Conservation (phyloP, 1,284 basidiomycete genomes). For the Termitomyces sp. region DNA sequence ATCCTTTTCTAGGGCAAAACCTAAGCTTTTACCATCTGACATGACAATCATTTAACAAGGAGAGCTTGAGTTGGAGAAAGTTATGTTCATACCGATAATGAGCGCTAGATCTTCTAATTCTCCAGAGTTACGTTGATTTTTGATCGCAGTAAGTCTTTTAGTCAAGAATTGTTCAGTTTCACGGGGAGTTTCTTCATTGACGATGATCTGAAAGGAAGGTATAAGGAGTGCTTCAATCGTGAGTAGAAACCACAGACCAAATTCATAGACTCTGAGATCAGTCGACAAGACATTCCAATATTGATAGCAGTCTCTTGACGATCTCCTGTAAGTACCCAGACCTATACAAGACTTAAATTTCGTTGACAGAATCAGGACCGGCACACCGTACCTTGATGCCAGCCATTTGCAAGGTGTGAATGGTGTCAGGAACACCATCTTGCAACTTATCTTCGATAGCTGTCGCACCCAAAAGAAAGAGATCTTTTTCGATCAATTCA, state of each 20-base stretch:
- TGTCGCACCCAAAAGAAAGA: slow-evolving; percentile 91
- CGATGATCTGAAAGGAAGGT: slow-evolving; percentile 61
- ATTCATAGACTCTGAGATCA: slow-evolving; percentile 99
- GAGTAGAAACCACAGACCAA: slow-evolving; percentile 50
- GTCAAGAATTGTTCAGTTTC: slow-evolving; percentile 85
- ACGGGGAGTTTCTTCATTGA: slow-evolving; percentile 85
- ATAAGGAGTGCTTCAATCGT: background rate
- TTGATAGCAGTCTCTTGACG: slow-evolving; percentile 99
- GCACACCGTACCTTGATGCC: slow-evolving; percentile 77
- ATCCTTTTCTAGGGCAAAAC: slow-evolving; percentile 91
- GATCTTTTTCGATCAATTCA: slow-evolving; percentile 92
- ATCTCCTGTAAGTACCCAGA: slow-evolving; percentile 98
- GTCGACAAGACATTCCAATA: slow-evolving; percentile 93
- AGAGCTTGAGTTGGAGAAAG: background rate
- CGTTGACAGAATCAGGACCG: slow-evolving; percentile 1
- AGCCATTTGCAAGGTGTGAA: slow-evolving; percentile 95
- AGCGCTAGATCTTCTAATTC: slow-evolving; percentile 94
- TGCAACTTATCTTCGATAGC: slow-evolving; percentile 99
- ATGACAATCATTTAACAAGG: slow-evolving; percentile 7
- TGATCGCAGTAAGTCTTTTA: slow-evolving; percentile 87
- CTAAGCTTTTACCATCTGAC: slow-evolving; percentile 90
- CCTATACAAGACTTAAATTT: slow-evolving; percentile 36
- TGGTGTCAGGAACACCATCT: slow-evolving; percentile 97
- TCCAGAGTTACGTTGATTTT: slow-evolving; percentile 85
- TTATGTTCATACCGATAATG: slow-evolving; percentile 68